Evolutionary conservation across 352 stramenopile genomes (phyloP).

Genomic region (Pythium sp.): DNA sequence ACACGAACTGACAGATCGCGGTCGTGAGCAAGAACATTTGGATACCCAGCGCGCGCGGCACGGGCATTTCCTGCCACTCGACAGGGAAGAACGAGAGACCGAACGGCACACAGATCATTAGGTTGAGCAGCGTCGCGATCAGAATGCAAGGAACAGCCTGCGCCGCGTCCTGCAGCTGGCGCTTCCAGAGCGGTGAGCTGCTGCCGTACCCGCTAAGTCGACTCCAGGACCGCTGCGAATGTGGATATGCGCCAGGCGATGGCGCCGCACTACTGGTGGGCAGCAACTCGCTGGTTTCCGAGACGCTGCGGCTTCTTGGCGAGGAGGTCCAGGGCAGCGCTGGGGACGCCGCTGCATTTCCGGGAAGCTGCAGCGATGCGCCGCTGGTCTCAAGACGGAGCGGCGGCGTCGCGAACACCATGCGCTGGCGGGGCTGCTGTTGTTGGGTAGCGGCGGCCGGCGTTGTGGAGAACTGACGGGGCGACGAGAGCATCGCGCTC

Average conservation of each 20-base stretch:
- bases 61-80: constrained; percentile 71
- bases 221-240: constrained; percentile 25
- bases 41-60: constrained; percentile 74
- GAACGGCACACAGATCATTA: constrained; percentile 88
- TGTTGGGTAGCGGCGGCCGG: constrained; percentile 2
- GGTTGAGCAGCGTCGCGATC: constrained; percentile 77
- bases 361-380: constrained; percentile 47
- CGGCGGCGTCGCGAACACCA: constrained; percentile 70
- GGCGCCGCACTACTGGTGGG: constrained; percentile 15
- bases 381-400: constrained; percentile 56
- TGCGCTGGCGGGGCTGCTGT: constrained; percentile 22
- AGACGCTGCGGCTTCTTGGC: constrained; percentile 2
- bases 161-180: constrained; percentile 24
- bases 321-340: constrained; percentile 15
- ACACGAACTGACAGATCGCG: constrained; percentile 79
- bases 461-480: background rate
- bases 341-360: constrained; percentile 18
- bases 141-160: constrained; percentile 52
- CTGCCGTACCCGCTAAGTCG: constrained; percentile 10
- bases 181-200: constrained; percentile 22
- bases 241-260: constrained; percentile 14
- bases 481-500: constrained; percentile 17
- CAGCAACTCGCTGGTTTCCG: constrained; percentile 31
- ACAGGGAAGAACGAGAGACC: constrained; percentile 83
- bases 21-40: constrained; percentile 84